Base-by-base conservation (phyloP, 2,329 filamentous ascomycete species). In the Xylaria multiplex region DNA sequence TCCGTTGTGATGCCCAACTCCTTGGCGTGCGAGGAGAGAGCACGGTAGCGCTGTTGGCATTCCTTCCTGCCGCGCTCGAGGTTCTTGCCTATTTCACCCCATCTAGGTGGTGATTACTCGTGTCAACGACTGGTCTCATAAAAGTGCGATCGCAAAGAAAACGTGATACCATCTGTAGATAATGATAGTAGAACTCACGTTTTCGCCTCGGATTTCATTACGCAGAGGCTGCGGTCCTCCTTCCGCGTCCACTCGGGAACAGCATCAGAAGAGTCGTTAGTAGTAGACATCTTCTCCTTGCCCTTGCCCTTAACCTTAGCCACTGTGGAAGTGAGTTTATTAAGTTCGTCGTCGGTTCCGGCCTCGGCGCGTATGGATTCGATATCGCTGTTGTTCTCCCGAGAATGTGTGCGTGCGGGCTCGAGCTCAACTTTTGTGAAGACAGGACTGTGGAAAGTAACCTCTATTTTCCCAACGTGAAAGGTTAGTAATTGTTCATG, bases 201-300 rank as follows among this genome's bases (percentile, higher is more conserved):
- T 22, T 50, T 62, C 2, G 27, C 66, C 22, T 70, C 43, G 13
- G 40, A 46, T 24, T 68, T 69, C 52, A 70, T 59, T 42, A 67
- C 19, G 55, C 64, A 68, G 11, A 75, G 53, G 8, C 60, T 64
- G 40, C 67, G 66, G 48, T 75, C 71, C 13, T 74, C 67, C 2
- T 71, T 58, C 5, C 13, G 54, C 7, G 61, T 64, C 72, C 73
- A 75, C 40, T 64, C 52, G 3, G 48, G 59, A 32, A 16, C 22
- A 3, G 46, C 27, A 11, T 64, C 64, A 24, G 67, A 67, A 14
- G 53, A 50, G 5, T 52, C 57, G 11, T 59, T 57, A 7, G 52
- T 52, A 5, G 37, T 50, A 3, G 27, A 3, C 64, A 70, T 71
- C 16, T 59, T 57, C 11, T 50, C 9, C 13, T 43, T 56, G 1